These are phyloP conservation scores for Papilionanthe hybrid DNA, from an alignment of 116 monocot genomes.

Conservation along the genomic window DNA sequence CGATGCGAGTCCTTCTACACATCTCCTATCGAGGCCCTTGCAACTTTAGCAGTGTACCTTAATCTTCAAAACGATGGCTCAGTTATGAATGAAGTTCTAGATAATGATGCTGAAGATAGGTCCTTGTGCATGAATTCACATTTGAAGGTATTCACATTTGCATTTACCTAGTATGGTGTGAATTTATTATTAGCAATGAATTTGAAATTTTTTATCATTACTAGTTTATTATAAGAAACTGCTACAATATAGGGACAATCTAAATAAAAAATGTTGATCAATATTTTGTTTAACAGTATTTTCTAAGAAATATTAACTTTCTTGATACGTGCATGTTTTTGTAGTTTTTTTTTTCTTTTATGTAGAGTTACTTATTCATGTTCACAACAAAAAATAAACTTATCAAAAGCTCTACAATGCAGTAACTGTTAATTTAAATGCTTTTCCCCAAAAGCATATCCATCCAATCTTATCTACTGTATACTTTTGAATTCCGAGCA, in stretches of 20 bases:
- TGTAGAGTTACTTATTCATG: too few species aligned
- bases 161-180: neutral
- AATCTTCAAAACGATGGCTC: slow-evolving; percentile 34
- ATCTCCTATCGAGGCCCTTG: slow-evolving; percentile 53
- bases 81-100: neutral
- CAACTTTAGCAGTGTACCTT: slow-evolving; percentile 32
- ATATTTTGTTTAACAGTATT: neutral
- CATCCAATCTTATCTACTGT: too few species aligned
- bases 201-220: neutral
- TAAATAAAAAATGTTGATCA: neutral
- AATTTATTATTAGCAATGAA: neutral
- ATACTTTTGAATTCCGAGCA: too few species aligned
- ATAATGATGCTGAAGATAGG: neutral
- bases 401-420: too few species aligned
- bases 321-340: neutral
- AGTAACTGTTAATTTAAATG: too few species aligned
- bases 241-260: neutral
- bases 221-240: neutral
- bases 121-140: slow-evolving; percentile 4
- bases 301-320: neutral
- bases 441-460: too few species aligned
- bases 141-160: slow-evolving; percentile 5
- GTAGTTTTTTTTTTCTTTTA: neutral
- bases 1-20: slow-evolving; percentile 35
- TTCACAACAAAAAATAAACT: too few species aligned